Percentiles rank a stretch among this genome's conserved stretches.
phyloP scores from a whole-genome alignment of 2,329 filamentous ascomycete species.

The Coniochaeta ligniaria region DNA sequence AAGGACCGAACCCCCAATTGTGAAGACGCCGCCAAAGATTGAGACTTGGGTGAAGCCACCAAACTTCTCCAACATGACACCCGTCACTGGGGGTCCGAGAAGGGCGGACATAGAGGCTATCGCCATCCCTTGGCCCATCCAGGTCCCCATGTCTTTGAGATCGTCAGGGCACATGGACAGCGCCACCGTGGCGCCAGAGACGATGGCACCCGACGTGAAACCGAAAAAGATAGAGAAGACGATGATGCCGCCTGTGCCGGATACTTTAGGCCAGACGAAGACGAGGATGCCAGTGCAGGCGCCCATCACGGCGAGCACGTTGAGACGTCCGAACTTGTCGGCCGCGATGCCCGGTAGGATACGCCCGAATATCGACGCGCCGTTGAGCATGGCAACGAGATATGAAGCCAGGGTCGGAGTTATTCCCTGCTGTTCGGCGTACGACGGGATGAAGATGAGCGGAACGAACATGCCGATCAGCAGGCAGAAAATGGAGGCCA shows the following conservation, averaged over 20 bases:
- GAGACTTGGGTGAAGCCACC: slow-evolving; percentile 26
- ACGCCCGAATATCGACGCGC: slow-evolving; percentile 44
- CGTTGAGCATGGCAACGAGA: slow-evolving; percentile 56
- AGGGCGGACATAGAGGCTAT: slow-evolving; percentile 29
- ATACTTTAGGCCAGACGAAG: slow-evolving; percentile 18
- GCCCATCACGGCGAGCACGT: slow-evolving; percentile 20
- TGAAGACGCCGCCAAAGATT: slow-evolving; percentile 26
- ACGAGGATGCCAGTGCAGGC: slow-evolving; percentile 15
- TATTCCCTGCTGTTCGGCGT: slow-evolving; percentile 34
- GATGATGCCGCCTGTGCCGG: slow-evolving; percentile 10
- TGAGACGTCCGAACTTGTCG: slow-evolving; percentile 42
- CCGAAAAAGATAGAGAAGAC: slow-evolving; percentile 13
- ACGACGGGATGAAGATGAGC: slow-evolving; percentile 48
- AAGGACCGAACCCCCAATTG: not conserved
- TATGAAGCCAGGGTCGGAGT: slow-evolving; percentile 50
- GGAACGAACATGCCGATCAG: slow-evolving; percentile 38
- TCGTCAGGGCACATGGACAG: slow-evolving; percentile 29
- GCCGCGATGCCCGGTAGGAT: slow-evolving; percentile 44
- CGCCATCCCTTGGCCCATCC: slow-evolving; percentile 35
- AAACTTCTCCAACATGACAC: slow-evolving; percentile 30
- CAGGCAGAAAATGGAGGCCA: slow-evolving; percentile 13
- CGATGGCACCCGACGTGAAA: slow-evolving; percentile 19
- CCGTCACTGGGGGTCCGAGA: slow-evolving; percentile 37
- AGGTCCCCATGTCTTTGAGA: slow-evolving; percentile 42
- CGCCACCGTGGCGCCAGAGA: slow-evolving; percentile 28